Evolutionary conservation across 768 basidiomycete genomes (phyloP), one percentile per base, ranked within the genome.

Genomic region (Hortiboletus flavorubellus): DNA sequence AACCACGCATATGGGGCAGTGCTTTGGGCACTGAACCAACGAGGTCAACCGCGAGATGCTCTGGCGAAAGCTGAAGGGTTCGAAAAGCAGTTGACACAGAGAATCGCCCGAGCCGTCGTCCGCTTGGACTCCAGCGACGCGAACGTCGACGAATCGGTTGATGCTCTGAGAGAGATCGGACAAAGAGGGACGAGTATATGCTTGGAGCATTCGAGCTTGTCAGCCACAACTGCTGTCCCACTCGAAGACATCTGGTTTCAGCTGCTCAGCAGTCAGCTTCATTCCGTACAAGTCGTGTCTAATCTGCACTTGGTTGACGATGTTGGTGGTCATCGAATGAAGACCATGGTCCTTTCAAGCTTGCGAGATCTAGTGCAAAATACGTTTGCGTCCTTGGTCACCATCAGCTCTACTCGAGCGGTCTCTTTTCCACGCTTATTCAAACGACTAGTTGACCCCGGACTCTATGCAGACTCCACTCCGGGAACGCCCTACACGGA

Each of bases 351-450:
- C 2, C 68, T 90, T 40, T 73, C 79, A 3, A 70, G 77, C 11
- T 72, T 97, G 45, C 86, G 92, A 38, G 71, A 80, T 1, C 80
- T 93, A 10, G 86, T 97, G 9, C 93, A 95, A 66, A 81, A 83
- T 48, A 93, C 92, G 0, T 92, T 98, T 63, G 77, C 84, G 0
- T 80, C 87, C 26, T 80, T 99, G 45, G 86, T 98, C 18, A 87
- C 92, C n/a, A 82, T 88, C 45, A 87, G 87, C 44, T 87, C 92
- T 0, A 84, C 88, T 0, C 82, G 81, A 15, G 80, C 84, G 0
- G 80, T 97, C 5, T 96, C 94, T 0, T 96, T 99, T 68, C 95
- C 97, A 23, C 83, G 84, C 18, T 76, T 99, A 9, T 96, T 99
- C 81, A 93, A 91, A 62, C 85, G 93, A 7, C 80, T 98, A 5